phyloP scores from a whole-genome alignment of 495 filamentous ascomycete species.

The Corynascus novoguineensis region DNA sequence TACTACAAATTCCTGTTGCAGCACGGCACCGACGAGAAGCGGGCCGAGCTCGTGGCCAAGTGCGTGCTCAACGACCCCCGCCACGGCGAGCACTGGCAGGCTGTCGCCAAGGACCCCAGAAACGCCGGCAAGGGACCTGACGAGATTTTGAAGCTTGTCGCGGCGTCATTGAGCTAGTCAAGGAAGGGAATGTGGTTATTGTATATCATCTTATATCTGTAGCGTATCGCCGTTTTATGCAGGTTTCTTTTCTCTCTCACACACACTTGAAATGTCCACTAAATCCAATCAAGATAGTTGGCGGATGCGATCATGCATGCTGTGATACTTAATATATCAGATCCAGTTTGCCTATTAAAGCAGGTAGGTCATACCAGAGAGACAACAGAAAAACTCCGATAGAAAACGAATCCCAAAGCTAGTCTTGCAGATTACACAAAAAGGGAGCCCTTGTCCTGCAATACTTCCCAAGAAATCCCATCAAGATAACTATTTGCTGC shows the following conservation, averaged over 20 bases:
- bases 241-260: too few species aligned
- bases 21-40: slow-evolving; percentile 92
- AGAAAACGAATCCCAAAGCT: neutral
- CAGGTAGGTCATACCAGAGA: neutral
- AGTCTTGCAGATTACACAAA: neutral
- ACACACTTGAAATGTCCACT: too few species aligned
- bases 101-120: slow-evolving; percentile 74
- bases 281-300: too few species aligned
- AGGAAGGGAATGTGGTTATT: neutral
- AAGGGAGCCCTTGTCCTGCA: neutral
- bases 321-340: neutral
- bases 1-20: slow-evolving; percentile 88
- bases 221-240: neutral
- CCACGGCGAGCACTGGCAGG: slow-evolving; percentile 91
- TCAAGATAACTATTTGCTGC: slow-evolving; percentile 50
- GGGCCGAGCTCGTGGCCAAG: slow-evolving; percentile 69
- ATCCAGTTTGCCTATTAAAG: neutral
- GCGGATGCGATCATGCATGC: too few species aligned
- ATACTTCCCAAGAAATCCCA: neutral
- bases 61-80: slow-evolving; percentile 72
- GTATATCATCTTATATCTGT: neutral
- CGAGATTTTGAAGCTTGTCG: slow-evolving; percentile 76
- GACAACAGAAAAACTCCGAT: neutral
- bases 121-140: slow-evolving; percentile 68
- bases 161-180: slow-evolving; percentile 29